Percentiles rank a stretch among this genome's conserved stretches.
phyloP scores from a whole-genome alignment of 495 filamentous ascomycete genomes.

The Annulohypoxylon maeteangense region DNA sequence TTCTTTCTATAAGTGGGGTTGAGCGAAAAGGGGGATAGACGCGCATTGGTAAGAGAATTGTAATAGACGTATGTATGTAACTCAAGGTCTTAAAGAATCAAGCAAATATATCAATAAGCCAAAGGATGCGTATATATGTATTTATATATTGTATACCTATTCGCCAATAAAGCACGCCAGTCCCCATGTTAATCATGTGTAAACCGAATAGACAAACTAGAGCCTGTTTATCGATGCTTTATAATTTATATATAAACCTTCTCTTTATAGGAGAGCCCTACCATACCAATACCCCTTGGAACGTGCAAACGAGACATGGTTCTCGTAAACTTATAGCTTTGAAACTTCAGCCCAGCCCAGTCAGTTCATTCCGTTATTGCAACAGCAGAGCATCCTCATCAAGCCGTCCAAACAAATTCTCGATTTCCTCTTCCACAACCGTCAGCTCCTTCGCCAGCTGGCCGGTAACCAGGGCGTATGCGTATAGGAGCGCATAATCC shows the following conservation, averaged over 20 bases:
- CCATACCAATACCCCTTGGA: not conserved
- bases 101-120: not conserved
- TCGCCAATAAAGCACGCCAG: not conserved
- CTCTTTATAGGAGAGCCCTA: not conserved
- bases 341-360: not conserved
- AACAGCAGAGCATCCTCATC: slow-evolving; percentile 78
- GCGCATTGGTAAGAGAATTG: not conserved
- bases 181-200: not conserved
- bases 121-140: slow-evolving; percentile 3
- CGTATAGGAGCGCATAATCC: slow-evolving; percentile 65
- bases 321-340: not conserved
- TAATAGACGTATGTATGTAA: not conserved
- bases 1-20: not conserved
- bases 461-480: slow-evolving; percentile 71
- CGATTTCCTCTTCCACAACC: slow-evolving; percentile 73
- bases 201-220: not conserved
- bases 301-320: not conserved
- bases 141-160: not conserved
- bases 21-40: not conserved
- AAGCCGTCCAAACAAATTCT: slow-evolving; percentile 78
- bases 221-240: slow-evolving; percentile 10
- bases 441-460: slow-evolving; percentile 77
- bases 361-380: slow-evolving; percentile 51
- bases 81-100: not conserved
- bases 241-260: slow-evolving; percentile 6